Evolutionary conservation across 495 filamentous ascomycete genomes (phyloP).

Genomic region (Penicillium egyptiacum): DNA sequence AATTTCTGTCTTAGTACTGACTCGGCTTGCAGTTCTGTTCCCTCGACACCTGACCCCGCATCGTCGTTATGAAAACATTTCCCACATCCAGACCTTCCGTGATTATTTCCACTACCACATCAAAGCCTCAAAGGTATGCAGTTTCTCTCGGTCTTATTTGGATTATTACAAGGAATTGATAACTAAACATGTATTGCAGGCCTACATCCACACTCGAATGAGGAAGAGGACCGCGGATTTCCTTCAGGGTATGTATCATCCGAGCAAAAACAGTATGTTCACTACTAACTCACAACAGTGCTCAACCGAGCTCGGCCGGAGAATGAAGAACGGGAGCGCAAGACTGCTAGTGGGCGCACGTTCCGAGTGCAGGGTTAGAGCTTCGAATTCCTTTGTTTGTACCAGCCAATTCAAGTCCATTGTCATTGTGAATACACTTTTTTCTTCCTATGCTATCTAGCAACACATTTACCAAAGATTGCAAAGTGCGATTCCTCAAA

Average conservation of each 20-base stretch:
- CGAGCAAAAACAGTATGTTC: background rate
- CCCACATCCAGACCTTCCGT: conserved; percentile 98
- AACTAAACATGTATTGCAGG: conserved; percentile 45
- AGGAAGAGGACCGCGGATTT: conserved; percentile 95
- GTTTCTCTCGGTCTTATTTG: background rate
- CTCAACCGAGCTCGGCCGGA: conserved; percentile 89
- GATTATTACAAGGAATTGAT: background rate
- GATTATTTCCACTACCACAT: conserved; percentile 99
- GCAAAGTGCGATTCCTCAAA: too few species aligned
- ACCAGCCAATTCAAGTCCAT: conserved; percentile 23
- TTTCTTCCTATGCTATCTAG: background rate
- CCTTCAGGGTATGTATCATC: conserved; percentile 70
- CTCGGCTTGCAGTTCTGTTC: conserved; percentile 74
- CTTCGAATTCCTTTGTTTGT: conserved; percentile 13
- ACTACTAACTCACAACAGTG: conserved; percentile 54
- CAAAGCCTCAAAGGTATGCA: conserved; percentile 85
- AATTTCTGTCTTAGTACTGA: conserved; percentile 1
- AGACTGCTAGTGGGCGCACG: conserved; percentile 94
- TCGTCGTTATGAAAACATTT: conserved; percentile 89
- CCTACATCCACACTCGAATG: conserved; percentile 98
- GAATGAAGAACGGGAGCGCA: conserved; percentile 94
- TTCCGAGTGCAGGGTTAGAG: conserved; percentile 72
- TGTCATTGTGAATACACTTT: conserved; percentile 5
- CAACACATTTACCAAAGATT: background rate
- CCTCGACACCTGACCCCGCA: conserved; percentile 89